Evolutionary conservation across 1,284 basidiomycete genomes (phyloP).

Genomic region (Rhodotorula sp.): DNA sequence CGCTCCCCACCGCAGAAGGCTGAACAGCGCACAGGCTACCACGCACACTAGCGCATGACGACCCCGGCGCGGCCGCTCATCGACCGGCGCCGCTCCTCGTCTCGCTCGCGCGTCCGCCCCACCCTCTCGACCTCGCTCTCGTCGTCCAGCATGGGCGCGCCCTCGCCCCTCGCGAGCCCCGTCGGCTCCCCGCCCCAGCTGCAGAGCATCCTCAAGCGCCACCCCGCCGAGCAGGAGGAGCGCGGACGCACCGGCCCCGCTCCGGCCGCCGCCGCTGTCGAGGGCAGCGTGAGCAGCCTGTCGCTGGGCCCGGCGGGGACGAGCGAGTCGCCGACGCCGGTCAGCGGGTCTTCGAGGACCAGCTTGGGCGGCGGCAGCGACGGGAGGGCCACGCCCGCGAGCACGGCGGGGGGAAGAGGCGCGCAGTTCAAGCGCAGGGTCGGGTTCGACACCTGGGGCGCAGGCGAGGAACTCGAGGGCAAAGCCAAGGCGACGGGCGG

Average conservation of each 20-base stretch:
- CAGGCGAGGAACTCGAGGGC: slow-evolving; percentile 25
- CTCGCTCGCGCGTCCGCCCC: slow-evolving; percentile 11
- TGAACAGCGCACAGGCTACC: too few species aligned
- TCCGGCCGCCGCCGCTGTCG: not conserved
- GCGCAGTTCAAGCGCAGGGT: slow-evolving; percentile 65
- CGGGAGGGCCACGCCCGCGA: not conserved
- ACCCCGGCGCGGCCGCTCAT: slow-evolving; percentile 8
- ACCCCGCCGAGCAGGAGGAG: not conserved
- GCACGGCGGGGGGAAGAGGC: not conserved
- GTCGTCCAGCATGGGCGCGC: not conserved
- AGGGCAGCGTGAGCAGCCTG: not conserved
- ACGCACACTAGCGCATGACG: not conserved
- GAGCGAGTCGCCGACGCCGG: not conserved
- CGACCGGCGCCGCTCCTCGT: slow-evolving; percentile 24
- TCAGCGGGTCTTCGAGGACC: not conserved
- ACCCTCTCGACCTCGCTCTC: not conserved
- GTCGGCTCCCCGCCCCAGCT: not conserved
- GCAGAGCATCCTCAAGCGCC: slow-evolving; percentile 11
- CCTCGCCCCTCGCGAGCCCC: not conserved
- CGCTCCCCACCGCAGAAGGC: too few species aligned
- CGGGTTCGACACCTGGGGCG: slow-evolving; percentile 77
- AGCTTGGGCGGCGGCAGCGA: not conserved
- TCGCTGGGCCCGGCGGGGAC: not conserved
- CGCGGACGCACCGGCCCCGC: not conserved
- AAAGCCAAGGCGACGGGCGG: slow-evolving; percentile 58